Conservation (phyloP, 2,329 filamentous ascomycete genomes). For the Sphaerulina populicola region DNA sequence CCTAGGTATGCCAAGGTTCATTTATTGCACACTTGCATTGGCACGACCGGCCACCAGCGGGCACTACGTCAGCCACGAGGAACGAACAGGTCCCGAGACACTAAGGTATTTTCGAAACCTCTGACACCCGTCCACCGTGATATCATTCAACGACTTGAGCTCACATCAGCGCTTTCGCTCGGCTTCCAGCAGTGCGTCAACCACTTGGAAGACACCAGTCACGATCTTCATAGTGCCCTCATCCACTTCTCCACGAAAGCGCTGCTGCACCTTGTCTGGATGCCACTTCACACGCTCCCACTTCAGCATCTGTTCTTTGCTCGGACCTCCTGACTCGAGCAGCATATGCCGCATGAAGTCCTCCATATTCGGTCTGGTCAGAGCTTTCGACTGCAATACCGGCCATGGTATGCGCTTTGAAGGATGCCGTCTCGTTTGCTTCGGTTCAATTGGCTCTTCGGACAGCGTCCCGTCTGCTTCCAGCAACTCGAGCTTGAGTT, state of each 20-base stretch:
- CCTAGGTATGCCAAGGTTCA: too few relatives aligned
- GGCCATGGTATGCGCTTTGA: slow-evolving; percentile 59
- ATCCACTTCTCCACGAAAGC: slow-evolving; percentile 65
- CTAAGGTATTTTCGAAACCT: too few relatives aligned
- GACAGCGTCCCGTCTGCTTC: neutral
- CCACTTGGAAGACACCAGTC: slow-evolving; percentile 83
- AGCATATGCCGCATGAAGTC: slow-evolving; percentile 59
- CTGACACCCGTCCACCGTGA: too few relatives aligned
- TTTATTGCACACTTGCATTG: too few relatives aligned
- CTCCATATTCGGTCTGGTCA: slow-evolving; percentile 54
- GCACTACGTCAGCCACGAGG: too few relatives aligned
- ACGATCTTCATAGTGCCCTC: slow-evolving; percentile 65
- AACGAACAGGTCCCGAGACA: too few relatives aligned
- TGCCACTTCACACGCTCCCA: slow-evolving; percentile 89
- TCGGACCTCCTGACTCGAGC: slow-evolving; percentile 13
- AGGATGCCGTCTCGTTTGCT: slow-evolving; percentile 14
- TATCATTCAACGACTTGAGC: neutral
- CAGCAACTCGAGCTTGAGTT: slow-evolving; percentile 25
- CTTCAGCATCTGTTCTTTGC: slow-evolving; percentile 54
- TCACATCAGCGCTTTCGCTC: slow-evolving; percentile 17
- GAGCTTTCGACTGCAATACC: slow-evolving; percentile 51
- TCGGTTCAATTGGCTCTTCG: slow-evolving; percentile 4
- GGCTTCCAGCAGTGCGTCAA: slow-evolving; percentile 50
- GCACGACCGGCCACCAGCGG: too few relatives aligned
- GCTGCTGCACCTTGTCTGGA: slow-evolving; percentile 94